These are phyloP conservation scores for Aspergillus quadricinctus DNA, from an alignment of 2,329 filamentous ascomycete species.

Conservation along the genomic window DNA sequence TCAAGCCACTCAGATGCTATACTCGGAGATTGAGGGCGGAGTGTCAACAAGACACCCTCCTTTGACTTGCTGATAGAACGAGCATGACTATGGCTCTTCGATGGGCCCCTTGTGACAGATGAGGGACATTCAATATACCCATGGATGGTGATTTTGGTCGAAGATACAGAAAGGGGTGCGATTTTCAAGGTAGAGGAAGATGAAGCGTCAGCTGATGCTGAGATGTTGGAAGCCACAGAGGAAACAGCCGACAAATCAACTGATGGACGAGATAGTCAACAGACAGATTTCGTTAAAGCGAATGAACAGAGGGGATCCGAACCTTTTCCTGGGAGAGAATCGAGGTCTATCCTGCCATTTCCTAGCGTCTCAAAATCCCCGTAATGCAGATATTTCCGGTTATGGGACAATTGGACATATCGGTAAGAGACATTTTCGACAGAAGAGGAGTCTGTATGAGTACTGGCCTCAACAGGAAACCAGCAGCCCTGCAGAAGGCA, in stretches of 20 bases:
- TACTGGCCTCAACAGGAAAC: conserved; percentile 62
- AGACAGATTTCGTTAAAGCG: background rate
- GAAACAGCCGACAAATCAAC: conserved; percentile 83
- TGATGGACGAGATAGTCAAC: conserved; percentile 21
- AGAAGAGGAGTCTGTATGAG: conserved; percentile 44
- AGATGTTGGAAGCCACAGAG: conserved; percentile 90
- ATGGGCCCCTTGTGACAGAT: conserved; percentile 27
- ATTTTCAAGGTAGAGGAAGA: conserved; percentile 47
- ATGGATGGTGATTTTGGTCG: conserved; percentile 87
- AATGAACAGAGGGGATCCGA: conserved; percentile 21
- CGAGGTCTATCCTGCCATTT: conserved; percentile 63
- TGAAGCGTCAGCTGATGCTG: conserved; percentile 54
- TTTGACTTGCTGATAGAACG: conserved; percentile 38
- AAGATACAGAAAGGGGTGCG: conserved; percentile 33
- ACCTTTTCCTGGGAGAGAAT: conserved; percentile 70
- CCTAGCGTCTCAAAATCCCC: conserved; percentile 71
- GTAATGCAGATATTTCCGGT: conserved; percentile 84
- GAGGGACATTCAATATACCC: conserved; percentile 52
- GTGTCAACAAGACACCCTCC: conserved; percentile 74
- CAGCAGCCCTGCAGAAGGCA: conserved; percentile 85
- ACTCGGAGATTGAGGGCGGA: conserved; percentile 75
- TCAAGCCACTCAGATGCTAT: conserved; percentile 96
- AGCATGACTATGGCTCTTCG: conserved; percentile 27
- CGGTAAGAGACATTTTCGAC: conserved; percentile 58
- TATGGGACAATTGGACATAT: conserved; percentile 85